phyloP scores from a whole-genome alignment of 2,329 filamentous ascomycete genomes.

The Sphaerulina populicola region DNA sequence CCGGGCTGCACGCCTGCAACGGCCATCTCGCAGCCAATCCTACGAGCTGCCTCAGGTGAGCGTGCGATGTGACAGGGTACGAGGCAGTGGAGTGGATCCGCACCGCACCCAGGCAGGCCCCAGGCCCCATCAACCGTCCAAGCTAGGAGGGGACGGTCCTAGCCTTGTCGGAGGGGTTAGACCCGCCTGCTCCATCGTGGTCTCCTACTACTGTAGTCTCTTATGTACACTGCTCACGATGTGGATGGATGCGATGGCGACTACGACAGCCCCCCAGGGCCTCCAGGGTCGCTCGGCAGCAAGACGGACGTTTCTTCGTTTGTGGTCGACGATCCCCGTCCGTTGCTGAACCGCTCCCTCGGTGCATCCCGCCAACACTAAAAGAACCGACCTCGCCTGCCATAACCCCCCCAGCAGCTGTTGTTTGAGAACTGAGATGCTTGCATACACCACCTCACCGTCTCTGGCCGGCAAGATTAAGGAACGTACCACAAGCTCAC shows the following conservation, averaged over 20 bases:
- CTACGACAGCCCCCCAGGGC: too few relatives aligned
- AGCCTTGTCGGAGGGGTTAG: constrained; percentile 27
- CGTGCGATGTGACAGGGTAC: constrained; percentile 23
- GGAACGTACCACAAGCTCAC: constrained; percentile 22
- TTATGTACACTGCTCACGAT: constrained; percentile 19
- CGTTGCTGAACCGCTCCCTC: constrained; percentile 16
- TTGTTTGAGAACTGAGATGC: constrained; percentile 16
- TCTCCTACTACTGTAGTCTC: background rate
- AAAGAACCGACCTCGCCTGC: constrained; percentile 18
- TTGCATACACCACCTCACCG: constrained; percentile 21
- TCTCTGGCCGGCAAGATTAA: constrained; percentile 25
- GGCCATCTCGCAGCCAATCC: constrained; percentile 29
- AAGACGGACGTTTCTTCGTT: constrained; percentile 23
- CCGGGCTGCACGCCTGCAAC: constrained; percentile 20
- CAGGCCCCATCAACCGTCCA: constrained; percentile 22
- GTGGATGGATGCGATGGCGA: too few relatives aligned
- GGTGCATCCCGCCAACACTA: constrained; percentile 17
- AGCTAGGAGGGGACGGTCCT: constrained; percentile 22
- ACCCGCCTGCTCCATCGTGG: constrained; percentile 12
- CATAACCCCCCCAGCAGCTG: constrained; percentile 22
- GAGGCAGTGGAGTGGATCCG: constrained; percentile 11
- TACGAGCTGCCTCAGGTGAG: constrained; percentile 15
- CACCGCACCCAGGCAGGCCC: too few relatives aligned
- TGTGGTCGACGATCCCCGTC: constrained; percentile 17
- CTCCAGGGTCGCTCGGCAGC: constrained; percentile 19